A percentile compares a stretch with the other conserved stretches of the same genome.
Evolutionary conservation across 306 rosid species (phyloP).

Genomic region (Cicer chorassanicum): DNA sequence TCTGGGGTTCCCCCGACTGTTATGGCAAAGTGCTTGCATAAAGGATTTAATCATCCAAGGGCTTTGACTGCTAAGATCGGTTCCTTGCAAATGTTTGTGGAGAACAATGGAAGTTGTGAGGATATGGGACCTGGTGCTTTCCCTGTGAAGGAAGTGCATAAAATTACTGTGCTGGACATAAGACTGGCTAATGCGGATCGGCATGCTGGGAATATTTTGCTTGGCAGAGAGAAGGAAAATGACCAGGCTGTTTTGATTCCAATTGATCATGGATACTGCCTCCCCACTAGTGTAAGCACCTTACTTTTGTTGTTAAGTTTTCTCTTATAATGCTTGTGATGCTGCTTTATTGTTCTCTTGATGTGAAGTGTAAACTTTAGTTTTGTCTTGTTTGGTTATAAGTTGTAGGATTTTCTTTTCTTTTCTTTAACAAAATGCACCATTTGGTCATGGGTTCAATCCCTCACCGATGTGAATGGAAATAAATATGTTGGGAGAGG

Average conservation of each 20-base stretch:
- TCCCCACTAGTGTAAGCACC: conserved; percentile 81
- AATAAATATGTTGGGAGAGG: too few relatives aligned
- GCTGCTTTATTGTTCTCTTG: conserved; percentile 28
- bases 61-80: conserved; percentile 76
- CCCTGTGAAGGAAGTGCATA: conserved; percentile 86
- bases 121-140: conserved; percentile 88
- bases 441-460: too few relatives aligned
- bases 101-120: conserved; percentile 89
- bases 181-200: conserved; percentile 91
- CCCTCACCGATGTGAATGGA: too few relatives aligned
- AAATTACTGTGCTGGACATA: conserved; percentile 82
- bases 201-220: conserved; percentile 89
- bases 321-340: conserved; percentile 25
- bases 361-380: conserved; percentile 22
- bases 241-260: conserved; percentile 72
- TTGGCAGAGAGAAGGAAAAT: conserved; percentile 62
- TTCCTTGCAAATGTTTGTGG: conserved; percentile 89
- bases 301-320: conserved; percentile 33
- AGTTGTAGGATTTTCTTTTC: background rate
- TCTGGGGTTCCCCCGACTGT: conserved; percentile 94
- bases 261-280: conserved; percentile 96
- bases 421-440: background rate
- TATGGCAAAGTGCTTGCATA: conserved; percentile 68
- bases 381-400: conserved; percentile 22
- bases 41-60: conserved; percentile 71